Base-by-base conservation (phyloP, 2,329 filamentous ascomycete species). In the Nothomitra cinnamomea region DNA sequence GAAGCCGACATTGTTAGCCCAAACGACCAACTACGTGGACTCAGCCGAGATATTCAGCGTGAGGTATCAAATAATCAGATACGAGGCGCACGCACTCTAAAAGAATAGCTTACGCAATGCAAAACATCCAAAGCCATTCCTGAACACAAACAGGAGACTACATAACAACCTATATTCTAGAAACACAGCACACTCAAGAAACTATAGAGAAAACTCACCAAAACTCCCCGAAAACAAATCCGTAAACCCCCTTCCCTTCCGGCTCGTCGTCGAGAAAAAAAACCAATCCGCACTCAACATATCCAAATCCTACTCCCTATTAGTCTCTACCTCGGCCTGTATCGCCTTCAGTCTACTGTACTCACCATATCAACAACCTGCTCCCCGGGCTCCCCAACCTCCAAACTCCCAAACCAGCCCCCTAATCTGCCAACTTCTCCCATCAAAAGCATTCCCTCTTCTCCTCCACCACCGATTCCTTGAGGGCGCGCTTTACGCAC, bases 201-300 rank as follows among this genome's bases (percentile, higher is more conserved):
- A 35, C 17, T 47, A 2, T 22, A 25, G 10, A 21, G 19, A 19
- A 4, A 21, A 49, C 45, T 24, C 55, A 63, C 62, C 54, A 48
- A 62, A 57, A n/a, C 57, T 58, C 41, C 53, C 49, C 2, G 63
- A 64, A 45, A 58, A 57, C 35, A 58, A 60, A 22, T 61, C 58
- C 38, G 62, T 56, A 48, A 63, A 65, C 42, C 54, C 56, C 12
- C 55, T 60, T n/a, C 63, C 63, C n/a, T 21, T 56, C 17, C 51
- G 55, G 50, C 63, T 64, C 3, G 62, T 60, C 15, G 63, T 65
- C 21, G 48, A 36, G 19, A 8, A n/a, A n/a, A 28, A 19, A 22
- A 35, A 21, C 47, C 47, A 65, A 55, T 65, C 63, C 1, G 60
- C 59, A 6, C 57, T 57, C 41, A 65, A 54, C 63, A 64, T 64